A percentile compares a stretch with the other conserved stretches of the same genome.
These are phyloP conservation scores for Baorangia bicolor DNA, from an alignment of 768 basidiomycete species.

Conservation along the genomic window DNA sequence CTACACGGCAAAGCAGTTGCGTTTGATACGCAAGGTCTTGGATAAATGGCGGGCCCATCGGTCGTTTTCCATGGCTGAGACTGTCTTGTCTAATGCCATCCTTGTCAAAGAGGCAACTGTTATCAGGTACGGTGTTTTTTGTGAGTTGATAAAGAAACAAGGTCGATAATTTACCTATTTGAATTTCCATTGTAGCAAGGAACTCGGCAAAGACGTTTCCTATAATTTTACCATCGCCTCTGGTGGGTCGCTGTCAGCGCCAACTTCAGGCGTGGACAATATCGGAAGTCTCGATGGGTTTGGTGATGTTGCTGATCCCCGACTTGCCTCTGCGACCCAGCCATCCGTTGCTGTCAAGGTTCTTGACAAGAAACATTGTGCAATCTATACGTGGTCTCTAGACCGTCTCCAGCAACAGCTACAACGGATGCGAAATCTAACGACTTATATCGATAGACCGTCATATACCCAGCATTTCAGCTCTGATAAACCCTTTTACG, in stretches of 20 bases:
- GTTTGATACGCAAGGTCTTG: constrained; percentile 79
- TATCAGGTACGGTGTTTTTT: constrained; percentile 57
- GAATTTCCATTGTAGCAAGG: constrained; percentile 53
- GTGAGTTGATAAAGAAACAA: not conserved
- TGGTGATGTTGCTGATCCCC: constrained; percentile 87
- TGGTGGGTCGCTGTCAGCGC: constrained; percentile 73
- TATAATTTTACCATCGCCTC: constrained; percentile 95
- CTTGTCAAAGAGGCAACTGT: constrained; percentile 93
- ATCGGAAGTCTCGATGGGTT: constrained; percentile 89
- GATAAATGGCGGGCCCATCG: constrained; percentile 84
- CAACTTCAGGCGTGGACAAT: constrained; percentile 80
- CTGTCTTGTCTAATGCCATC: constrained; percentile 79
- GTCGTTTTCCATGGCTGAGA: constrained; percentile 91
- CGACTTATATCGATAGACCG: constrained; percentile 86
- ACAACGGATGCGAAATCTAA: constrained; percentile 90
- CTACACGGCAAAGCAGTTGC: constrained; percentile 78
- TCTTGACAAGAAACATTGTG: constrained; percentile 81
- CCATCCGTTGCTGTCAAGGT: constrained; percentile 90
- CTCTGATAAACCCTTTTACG: constrained; percentile 90
- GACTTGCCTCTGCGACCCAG: constrained; percentile 68
- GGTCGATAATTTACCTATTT: constrained; percentile 4
- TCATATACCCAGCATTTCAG: constrained; percentile 95
- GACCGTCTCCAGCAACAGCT: constrained; percentile 86
- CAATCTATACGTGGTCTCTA: constrained; percentile 90
- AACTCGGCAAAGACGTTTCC: constrained; percentile 80